phyloP scores from a whole-genome alignment of 305 asterid species.

The Lippia alba region DNA sequence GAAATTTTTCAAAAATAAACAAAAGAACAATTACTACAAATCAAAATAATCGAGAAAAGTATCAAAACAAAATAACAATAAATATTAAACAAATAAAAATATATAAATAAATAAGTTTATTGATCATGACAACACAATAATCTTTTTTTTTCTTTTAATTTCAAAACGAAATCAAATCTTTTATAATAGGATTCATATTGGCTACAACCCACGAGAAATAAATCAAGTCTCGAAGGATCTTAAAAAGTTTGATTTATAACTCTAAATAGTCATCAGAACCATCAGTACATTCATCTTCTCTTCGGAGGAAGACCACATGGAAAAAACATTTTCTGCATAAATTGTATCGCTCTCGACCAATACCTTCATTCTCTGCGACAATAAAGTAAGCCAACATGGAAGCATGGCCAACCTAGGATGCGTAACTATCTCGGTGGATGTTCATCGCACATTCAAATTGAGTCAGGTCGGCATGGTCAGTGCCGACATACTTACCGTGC shows the following conservation, averaged over 20 bases:
- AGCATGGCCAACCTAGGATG: constrained; percentile 92
- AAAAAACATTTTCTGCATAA: constrained; percentile 13
- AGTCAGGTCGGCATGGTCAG: constrained; percentile 95
- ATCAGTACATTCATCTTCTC: constrained; percentile 71
- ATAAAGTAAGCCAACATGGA: constrained; percentile 87
- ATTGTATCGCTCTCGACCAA: constrained; percentile 96
- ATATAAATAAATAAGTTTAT: no score
- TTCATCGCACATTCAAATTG: constrained; percentile 99
- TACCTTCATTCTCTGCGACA: constrained; percentile 91
- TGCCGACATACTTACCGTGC: constrained; percentile 97
- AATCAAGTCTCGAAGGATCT: constrained; percentile 5
- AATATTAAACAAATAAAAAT: no score
- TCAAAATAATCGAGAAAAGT: no score
- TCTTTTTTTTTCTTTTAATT: no score
- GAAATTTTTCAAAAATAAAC: no score
- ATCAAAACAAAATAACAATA: no score
- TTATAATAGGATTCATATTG: no score
- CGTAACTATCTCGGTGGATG: constrained; percentile 87
- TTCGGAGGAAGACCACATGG: constrained; percentile 88
- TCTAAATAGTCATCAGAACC: neutral
- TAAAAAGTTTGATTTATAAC: no score
- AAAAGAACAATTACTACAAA: no score
- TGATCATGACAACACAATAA: no score
- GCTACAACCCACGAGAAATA: constrained; percentile 1
- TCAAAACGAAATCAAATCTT: constrained; percentile 18